Percentiles rank a stretch among this genome's conserved stretches.
Evolutionary conservation across 2,329 filamentous ascomycete genomes (phyloP).

Genomic region (Cadophora malorum): DNA sequence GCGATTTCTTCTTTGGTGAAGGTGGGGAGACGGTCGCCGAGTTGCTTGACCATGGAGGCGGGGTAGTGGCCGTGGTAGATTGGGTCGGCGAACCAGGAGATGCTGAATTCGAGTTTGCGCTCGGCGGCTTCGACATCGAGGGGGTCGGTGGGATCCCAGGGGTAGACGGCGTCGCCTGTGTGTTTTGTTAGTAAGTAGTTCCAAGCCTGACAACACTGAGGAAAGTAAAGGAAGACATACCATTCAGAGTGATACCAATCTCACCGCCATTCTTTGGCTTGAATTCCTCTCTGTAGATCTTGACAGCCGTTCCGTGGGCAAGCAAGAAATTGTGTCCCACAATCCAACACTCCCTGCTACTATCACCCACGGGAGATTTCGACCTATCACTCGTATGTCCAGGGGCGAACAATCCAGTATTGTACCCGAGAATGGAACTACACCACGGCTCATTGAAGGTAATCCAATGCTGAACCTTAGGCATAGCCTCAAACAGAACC

Average conservation of each 20-base stretch:
- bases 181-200: constrained; percentile 14
- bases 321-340: constrained; percentile 82
- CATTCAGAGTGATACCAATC: constrained; percentile 89
- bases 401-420: constrained; percentile 78
- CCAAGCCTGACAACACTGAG: too few relatives aligned
- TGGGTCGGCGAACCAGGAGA: constrained; percentile 87
- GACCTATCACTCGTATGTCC: constrained; percentile 79
- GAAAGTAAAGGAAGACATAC: constrained; percentile 49
- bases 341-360: constrained; percentile 79
- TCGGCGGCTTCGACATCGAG: constrained; percentile 76
- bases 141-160: constrained; percentile 80
- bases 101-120: constrained; percentile 86
- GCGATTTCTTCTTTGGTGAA: constrained; percentile 76
- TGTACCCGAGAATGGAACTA: constrained; percentile 81
- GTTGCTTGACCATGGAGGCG: constrained; percentile 80
- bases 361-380: constrained; percentile 75
- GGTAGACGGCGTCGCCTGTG: constrained; percentile 76
- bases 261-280: constrained; percentile 73
- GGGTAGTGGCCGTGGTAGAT: constrained; percentile 87
- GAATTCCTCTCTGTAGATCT: constrained; percentile 83
- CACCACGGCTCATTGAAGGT: constrained; percentile 94
- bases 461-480: constrained; percentile 86
- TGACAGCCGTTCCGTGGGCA: constrained; percentile 81
- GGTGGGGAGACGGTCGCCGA: constrained; percentile 76
- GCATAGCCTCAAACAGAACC: constrained; percentile 75